A percentile compares a stretch with the other conserved stretches of the same genome.
phyloP scores from a whole-genome alignment of 2,329 filamentous ascomycete species.

The Colletotrichum trifolii region DNA sequence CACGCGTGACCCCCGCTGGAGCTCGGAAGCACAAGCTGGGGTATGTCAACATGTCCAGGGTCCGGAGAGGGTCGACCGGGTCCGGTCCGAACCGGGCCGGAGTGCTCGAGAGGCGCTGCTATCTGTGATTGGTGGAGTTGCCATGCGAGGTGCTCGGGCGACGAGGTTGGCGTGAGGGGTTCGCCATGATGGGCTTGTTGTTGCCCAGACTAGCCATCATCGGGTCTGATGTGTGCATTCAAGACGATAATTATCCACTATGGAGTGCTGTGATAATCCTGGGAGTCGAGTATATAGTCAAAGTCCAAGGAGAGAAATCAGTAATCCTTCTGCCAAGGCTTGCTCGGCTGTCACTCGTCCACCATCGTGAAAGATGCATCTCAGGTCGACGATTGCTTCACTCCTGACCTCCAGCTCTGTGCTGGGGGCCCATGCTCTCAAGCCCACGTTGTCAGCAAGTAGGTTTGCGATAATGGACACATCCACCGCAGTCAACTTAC shows the following conservation, averaged over 20 bases:
- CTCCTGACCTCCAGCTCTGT: slow-evolving; percentile 25
- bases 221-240: too few species aligned
- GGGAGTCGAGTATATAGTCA: too few species aligned
- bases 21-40: slow-evolving; percentile 20
- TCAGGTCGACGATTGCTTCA: slow-evolving; percentile 9
- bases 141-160: neutral
- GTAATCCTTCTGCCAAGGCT: too few species aligned
- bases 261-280: too few species aligned
- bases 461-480: neutral
- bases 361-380: slow-evolving; percentile 3
- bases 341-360: neutral
- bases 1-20: slow-evolving; percentile 13
- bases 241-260: too few species aligned
- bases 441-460: slow-evolving; percentile 21
- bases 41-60: slow-evolving; percentile 29
- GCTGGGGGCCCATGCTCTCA: slow-evolving; percentile 22
- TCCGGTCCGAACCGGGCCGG: slow-evolving; percentile 30
- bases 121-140: slow-evolving; percentile 20
- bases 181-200: neutral
- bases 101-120: neutral
- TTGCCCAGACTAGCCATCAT: neutral
- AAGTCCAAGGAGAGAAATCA: too few species aligned
- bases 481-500: neutral
- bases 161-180: slow-evolving; percentile 21
- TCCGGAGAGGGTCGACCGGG: slow-evolving; percentile 23